Base-by-base conservation (phyloP, 805 yeast genomes). In the Torulaspora quercuum region DNA sequence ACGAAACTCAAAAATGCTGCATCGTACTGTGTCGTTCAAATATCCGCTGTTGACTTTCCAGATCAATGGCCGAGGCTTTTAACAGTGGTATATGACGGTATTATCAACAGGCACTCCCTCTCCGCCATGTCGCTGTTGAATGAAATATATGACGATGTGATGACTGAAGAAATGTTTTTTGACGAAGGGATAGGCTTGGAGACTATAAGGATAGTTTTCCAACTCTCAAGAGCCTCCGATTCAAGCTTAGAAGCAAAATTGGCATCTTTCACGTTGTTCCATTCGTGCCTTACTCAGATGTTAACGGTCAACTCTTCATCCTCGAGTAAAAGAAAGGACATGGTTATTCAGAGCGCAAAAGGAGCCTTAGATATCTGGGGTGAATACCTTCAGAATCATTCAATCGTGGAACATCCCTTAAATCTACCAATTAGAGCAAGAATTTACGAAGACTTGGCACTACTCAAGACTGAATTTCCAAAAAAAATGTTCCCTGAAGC, bases 1-100 rank as follows among this genome's bases (percentile, higher is more conserved):
- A 66, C 82, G 7, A 84, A 81, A 49, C 65, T 89, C 10, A 69
- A 86, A 41, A 72, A 70, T 19, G 72, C 83, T 33, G 75, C 83
- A 2, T 78, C 89, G 1, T 80, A 85, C 46, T 80, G 84, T 10
- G 74, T 88, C 11, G 83, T 83, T 4, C 94, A 84, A 51, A 84
- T 90, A 10, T 87, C 95, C 0, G 82, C 83, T 3, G 83, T 80
- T 1, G 98, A 90, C 53, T 90, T 76, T 53, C 98, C 98, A 0
- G 97, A 92, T 54, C 95, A 87, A 55, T 90, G 97, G 97, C 95
- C 97, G 0, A 72, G 69, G 14, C 64, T 89, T 30, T 55, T 84
- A 38, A 53, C 61, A 21, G 58, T 58, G 5, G 52, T 86, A 13
- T 78, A 77, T 49, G 53, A 52, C 1, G 57, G 59, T 17, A 67